Percentiles rank a stretch among this genome's conserved stretches.
Evolutionary conservation across 148 eudicot species (phyloP).

Genomic region (Polygonum maritimum): DNA sequence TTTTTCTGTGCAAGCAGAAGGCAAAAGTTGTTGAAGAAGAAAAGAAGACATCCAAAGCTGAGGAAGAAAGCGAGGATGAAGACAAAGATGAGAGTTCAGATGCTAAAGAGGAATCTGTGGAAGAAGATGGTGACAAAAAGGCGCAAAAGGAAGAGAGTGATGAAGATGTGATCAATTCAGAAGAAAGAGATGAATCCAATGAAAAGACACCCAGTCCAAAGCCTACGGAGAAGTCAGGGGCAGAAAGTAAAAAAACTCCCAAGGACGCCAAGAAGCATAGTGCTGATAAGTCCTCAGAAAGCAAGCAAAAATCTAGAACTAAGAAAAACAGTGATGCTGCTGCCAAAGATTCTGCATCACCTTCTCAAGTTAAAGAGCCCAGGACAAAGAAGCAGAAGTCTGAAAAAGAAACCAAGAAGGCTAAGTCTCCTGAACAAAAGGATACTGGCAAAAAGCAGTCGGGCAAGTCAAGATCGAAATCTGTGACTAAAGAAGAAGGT

Average conservation of each 20-base stretch:
- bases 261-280: slow-evolving; percentile 24
- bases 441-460: slow-evolving; percentile 42
- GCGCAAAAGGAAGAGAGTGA: slow-evolving; percentile 46
- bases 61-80: slow-evolving; percentile 43
- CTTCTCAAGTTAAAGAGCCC: slow-evolving; percentile 40
- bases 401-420: slow-evolving; percentile 41
- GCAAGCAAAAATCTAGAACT: slow-evolving; percentile 29
- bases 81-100: slow-evolving; percentile 39
- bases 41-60: slow-evolving; percentile 24
- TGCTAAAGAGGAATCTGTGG: slow-evolving; percentile 40
- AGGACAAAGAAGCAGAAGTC: slow-evolving; percentile 55
- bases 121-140: slow-evolving; percentile 37
- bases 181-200: slow-evolving; percentile 39
- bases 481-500: slow-evolving; percentile 50
- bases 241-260: slow-evolving; percentile 33
- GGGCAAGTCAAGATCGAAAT: slow-evolving; percentile 37
- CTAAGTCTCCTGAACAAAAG: slow-evolving; percentile 26
- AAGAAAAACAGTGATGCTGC: slow-evolving; percentile 29
- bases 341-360: slow-evolving; percentile 38
- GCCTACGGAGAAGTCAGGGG: slow-evolving; percentile 41
- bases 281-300: slow-evolving; percentile 34
- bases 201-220: slow-evolving; percentile 32
- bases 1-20: slow-evolving; percentile 22
- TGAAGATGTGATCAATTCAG: slow-evolving; percentile 34
- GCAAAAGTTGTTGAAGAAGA: slow-evolving; percentile 47